Evolutionary conservation across 176 grass and related monocot species (phyloP).

Genomic region (Pontederia crassipes): DNA sequence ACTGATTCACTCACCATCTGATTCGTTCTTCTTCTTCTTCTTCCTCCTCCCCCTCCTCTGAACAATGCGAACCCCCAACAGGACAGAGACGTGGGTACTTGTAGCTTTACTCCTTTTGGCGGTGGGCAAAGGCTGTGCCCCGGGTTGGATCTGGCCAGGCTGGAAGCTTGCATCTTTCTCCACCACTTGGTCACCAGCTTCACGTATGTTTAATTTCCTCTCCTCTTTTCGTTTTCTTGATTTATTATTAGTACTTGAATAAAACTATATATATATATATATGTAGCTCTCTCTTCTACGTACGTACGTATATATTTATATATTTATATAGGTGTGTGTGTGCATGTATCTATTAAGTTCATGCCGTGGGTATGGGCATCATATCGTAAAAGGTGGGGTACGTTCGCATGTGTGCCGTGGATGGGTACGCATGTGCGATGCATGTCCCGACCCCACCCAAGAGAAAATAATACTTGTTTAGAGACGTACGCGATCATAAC

Average conservation of each 20-base stretch:
- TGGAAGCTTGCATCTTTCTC: slow-evolving; percentile 97
- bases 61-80: slow-evolving; percentile 21
- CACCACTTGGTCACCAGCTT: slow-evolving; percentile 98
- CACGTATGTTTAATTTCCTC: slow-evolving; percentile 41
- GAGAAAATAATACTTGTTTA: too few species aligned
- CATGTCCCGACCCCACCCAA: too few species aligned
- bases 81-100: slow-evolving; percentile 66
- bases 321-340: too few species aligned
- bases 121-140: slow-evolving; percentile 97
- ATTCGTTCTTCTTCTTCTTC: background rate
- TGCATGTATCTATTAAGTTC: too few species aligned
- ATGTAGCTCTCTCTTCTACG: too few species aligned
- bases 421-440: too few species aligned
- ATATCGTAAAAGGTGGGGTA: too few species aligned
- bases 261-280: too few species aligned
- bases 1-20: background rate
- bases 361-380: too few species aligned
- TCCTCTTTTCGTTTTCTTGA: background rate
- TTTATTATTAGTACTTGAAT: background rate
- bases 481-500: background rate
- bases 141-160: slow-evolving; percentile 89
- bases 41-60: slow-evolving; percentile 11
- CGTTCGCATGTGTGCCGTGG: too few species aligned
- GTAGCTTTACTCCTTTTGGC: slow-evolving; percentile 90
- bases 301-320: too few species aligned